Evolutionary conservation across 768 basidiomycete genomes (phyloP), one percentile per base, ranked within the genome.

Genomic region (Rickenella mellea): DNA sequence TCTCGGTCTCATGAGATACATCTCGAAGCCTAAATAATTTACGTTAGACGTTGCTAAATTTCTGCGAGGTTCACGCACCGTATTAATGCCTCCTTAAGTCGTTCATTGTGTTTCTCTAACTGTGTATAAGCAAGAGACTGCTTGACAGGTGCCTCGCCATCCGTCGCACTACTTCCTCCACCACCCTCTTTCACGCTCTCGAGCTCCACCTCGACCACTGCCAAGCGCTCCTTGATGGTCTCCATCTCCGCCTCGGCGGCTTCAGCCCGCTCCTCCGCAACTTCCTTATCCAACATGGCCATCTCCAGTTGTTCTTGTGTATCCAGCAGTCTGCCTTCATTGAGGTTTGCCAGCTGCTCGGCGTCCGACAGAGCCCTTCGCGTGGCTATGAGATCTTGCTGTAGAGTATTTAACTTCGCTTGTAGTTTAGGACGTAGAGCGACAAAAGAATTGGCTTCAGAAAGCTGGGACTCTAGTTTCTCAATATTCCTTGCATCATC

Each of bases 71-170:
- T 6, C 1, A 54, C 72, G 27, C 31, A 90, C 85, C 81, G 74
- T 42, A 94, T 71, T 8, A 98, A 69, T 10, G 96, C 96, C 55
- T 98, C 96, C 61, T 96, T 97, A 42, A 99, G 64, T 12, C 96
- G 67, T 55, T 91, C 90, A 48, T 98, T 99, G 55, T 98, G 94
- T 58, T 89, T 96, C 66, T 97, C 93, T 1, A 99, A 77, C 55
- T 97, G 94, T 14, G 84, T 71, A 59, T 80, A 78, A 22, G 76
- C 76, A 46, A 86, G 52, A 4, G 83, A 77, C 49, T 71, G 68
- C 53, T 80, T 81, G 5, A 65, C 64, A 22, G 51, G 62, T 3
- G 55, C 55, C 14, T 62, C 56, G 9, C 49, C 55, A 27, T 55
- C 63, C n/a, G n/a, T n/a, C 22, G 59, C 62, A 12, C 49, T 60